Percentiles rank a stretch among this genome's conserved stretches.
Evolutionary conservation across 2,329 filamentous ascomycete species (phyloP).

Genomic region (Niveomyces coronatus): DNA sequence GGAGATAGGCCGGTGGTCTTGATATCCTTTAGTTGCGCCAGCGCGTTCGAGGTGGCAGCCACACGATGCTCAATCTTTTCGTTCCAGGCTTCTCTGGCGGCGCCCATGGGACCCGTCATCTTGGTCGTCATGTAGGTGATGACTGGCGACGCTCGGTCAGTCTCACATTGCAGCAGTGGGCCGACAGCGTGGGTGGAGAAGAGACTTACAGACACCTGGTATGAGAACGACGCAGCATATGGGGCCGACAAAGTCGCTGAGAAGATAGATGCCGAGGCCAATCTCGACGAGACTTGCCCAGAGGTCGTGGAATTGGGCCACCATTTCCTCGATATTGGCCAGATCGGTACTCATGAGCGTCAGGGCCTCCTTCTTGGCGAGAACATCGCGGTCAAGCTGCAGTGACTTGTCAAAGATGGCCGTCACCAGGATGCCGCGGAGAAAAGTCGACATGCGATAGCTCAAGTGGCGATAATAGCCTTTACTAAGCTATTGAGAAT

Average conservation of each 20-base stretch:
- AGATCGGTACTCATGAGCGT: neutral
- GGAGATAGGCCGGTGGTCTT: neutral
- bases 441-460: neutral
- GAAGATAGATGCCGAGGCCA: slow-evolving; percentile 1
- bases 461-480: slow-evolving; percentile 2
- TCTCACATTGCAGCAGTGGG: too few species aligned
- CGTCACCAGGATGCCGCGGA: neutral
- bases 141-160: neutral
- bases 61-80: neutral
- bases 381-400: neutral
- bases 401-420: slow-evolving; percentile 4
- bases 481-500: slow-evolving; percentile 2
- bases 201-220: neutral
- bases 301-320: neutral
- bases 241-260: neutral
- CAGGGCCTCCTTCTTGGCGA: neutral
- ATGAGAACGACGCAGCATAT: slow-evolving; percentile 1
- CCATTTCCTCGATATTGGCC: neutral
- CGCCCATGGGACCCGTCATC: neutral
- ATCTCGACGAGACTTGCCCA: neutral
- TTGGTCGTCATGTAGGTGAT: neutral
- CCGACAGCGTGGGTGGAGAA: too few species aligned
- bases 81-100: neutral
- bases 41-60: slow-evolving; percentile 1
- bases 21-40: slow-evolving; percentile 1